Evolutionary conservation across 257 asterid species (phyloP).

Genomic region (Ocimum tenuiflorum): DNA sequence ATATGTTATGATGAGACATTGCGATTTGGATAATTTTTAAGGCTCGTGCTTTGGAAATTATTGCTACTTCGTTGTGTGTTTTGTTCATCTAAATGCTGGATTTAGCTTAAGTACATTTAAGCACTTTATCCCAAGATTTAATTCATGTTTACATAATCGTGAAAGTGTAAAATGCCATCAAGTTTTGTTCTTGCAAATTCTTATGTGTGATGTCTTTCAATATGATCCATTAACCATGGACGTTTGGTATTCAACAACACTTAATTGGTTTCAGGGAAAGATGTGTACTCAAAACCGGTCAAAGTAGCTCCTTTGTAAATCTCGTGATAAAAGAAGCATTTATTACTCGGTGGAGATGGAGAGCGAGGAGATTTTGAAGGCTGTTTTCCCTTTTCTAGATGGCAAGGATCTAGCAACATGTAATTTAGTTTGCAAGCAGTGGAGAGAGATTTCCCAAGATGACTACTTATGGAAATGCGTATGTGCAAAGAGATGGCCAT

Average conservation of each 20-base stretch:
- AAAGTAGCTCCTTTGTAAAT: not conserved
- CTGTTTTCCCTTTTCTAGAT: conserved; percentile 78
- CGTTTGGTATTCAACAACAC: not conserved
- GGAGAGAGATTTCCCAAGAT: conserved; percentile 67
- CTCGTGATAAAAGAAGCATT: not conserved
- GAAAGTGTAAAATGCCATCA: not conserved
- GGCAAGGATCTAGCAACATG: conserved; percentile 72
- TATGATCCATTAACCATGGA: not conserved
- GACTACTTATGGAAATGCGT: conserved; percentile 96
- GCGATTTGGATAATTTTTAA: not conserved
- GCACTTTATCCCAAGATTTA: not conserved
- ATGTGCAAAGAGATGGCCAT: conserved; percentile 87
- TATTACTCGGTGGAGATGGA: conserved; percentile 35
- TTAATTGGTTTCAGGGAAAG: conserved; percentile 22
- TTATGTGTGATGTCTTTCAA: not conserved
- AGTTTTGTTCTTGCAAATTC: not conserved
- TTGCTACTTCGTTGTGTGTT: not conserved
- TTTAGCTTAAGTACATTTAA: not conserved
- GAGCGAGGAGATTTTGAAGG: conserved; percentile 67
- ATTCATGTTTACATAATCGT: not conserved
- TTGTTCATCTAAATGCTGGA: not conserved
- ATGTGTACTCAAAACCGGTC: not conserved
- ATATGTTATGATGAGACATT: not conserved
- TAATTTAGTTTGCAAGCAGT: conserved; percentile 70
- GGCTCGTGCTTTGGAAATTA: not conserved